Evolutionary conservation across 176 grass and related monocot genomes (phyloP).

Genomic region (Bothriochloa decipiens): DNA sequence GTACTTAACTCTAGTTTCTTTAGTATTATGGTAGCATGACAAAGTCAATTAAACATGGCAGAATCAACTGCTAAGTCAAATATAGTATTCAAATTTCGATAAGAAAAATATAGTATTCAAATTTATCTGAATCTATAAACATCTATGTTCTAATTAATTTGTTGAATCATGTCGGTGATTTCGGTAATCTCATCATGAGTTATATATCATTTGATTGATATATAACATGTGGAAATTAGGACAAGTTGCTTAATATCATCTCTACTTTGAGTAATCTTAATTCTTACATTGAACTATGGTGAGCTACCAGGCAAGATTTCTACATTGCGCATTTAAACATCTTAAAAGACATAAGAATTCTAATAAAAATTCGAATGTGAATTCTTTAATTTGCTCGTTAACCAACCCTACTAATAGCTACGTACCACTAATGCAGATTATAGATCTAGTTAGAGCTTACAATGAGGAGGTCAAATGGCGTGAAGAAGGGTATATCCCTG

Average conservation of each 20-base stretch:
- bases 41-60: not conserved
- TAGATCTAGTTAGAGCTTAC: slow-evolving; percentile 19
- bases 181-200: not conserved
- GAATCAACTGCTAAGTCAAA: not conserved
- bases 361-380: no score
- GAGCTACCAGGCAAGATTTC: not conserved
- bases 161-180: not conserved
- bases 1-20: not conserved
- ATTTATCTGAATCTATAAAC: not conserved
- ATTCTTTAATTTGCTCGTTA: not conserved
- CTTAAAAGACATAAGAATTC: no score
- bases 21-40: not conserved
- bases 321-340: no score
- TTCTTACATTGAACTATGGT: not conserved
- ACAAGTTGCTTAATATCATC: not conserved
- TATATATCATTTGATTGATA: no score
- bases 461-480: slow-evolving; percentile 6
- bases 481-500: not conserved
- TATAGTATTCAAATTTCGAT: not conserved
- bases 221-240: not conserved
- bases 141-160: not conserved
- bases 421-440: not conserved
- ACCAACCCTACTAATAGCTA: not conserved
- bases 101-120: no score
- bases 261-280: not conserved